These are phyloP conservation scores for Aspergillus udagawae DNA, from an alignment of 2,329 filamentous ascomycete species.

Conservation along the genomic window DNA sequence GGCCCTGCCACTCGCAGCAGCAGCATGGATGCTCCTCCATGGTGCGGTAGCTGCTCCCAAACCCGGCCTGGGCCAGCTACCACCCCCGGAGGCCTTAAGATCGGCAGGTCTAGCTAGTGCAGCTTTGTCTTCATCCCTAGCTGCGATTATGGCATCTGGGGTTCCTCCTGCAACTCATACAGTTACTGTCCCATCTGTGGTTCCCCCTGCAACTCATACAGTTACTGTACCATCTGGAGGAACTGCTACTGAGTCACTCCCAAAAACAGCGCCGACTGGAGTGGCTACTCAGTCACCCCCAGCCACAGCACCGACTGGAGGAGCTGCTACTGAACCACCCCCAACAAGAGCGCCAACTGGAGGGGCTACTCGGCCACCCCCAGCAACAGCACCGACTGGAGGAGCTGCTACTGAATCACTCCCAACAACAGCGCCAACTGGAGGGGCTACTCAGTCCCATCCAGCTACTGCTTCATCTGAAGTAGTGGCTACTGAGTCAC, in stretches of 20 bases:
- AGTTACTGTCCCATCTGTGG: background rate
- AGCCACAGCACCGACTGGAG: background rate
- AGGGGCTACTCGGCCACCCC: background rate
- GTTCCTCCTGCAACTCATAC: background rate
- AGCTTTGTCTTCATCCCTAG: background rate
- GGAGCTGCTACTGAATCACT: background rate
- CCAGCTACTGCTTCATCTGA: too few relatives aligned
- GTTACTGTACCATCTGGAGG: background rate
- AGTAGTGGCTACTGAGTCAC: background rate
- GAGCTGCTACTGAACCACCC: background rate
- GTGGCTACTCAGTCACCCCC: too few relatives aligned
- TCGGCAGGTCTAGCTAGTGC: background rate
- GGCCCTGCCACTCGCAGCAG: slow-evolving; percentile 13
- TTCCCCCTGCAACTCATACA: background rate
- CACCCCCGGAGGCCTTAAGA: background rate
- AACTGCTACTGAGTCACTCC: background rate
- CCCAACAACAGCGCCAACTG: background rate
- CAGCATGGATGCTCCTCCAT: slow-evolving; percentile 15
- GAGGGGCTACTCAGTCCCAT: background rate
- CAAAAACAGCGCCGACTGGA: background rate
- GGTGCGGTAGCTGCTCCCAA: slow-evolving; percentile 3
- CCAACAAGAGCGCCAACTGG: background rate
- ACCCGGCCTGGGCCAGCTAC: background rate
- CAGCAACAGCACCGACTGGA: background rate
- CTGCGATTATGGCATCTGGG: background rate